Percentiles rank a stretch among this genome's conserved stretches.
Evolutionary conservation across 1,284 basidiomycete genomes (phyloP).

Genomic region (Bondarzewia mesenterica): DNA sequence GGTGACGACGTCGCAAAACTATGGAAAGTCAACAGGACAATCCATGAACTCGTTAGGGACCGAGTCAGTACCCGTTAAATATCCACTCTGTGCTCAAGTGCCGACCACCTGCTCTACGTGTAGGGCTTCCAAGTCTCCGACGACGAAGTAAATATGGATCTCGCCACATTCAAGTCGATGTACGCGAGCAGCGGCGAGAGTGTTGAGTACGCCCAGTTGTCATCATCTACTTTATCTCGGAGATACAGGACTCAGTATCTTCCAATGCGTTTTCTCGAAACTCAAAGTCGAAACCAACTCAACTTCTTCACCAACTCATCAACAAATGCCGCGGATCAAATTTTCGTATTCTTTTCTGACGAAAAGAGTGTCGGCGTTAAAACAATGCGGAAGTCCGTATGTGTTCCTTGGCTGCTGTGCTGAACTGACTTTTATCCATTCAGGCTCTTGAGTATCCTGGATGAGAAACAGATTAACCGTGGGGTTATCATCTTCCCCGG

Average conservation of each 20-base stretch:
- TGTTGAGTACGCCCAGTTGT: slow-evolving; percentile 47
- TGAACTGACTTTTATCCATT: slow-evolving; percentile 1
- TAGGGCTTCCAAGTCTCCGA: slow-evolving; percentile 87
- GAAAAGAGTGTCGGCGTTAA: slow-evolving; percentile 92
- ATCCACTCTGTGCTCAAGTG: background rate
- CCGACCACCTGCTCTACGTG: background rate
- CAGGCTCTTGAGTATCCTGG: slow-evolving; percentile 82
- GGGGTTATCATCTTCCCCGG: slow-evolving; percentile 96
- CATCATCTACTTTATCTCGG: background rate
- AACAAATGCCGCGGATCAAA: slow-evolving; percentile 67
- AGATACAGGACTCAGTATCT: slow-evolving; percentile 1
- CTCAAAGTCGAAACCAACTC: slow-evolving; percentile 74
- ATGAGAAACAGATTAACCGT: slow-evolving; percentile 82
- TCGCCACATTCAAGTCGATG: slow-evolving; percentile 60
- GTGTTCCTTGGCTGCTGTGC: slow-evolving; percentile 2
- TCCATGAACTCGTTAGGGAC: slow-evolving; percentile 95
- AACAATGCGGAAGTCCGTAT: slow-evolving; percentile 86
- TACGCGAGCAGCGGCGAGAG: slow-evolving; percentile 58
- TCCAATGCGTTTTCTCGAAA: too few species aligned
- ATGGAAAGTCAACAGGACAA: slow-evolving; percentile 95
- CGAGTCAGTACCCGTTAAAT: slow-evolving; percentile 45
- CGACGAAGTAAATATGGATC: slow-evolving; percentile 84
- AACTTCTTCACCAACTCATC: slow-evolving; percentile 81
- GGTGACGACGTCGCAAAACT: slow-evolving; percentile 75
- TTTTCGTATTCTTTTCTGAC: slow-evolving; percentile 92